Percentiles rank a stretch among this genome's conserved stretches.
phyloP scores from a whole-genome alignment of 2,329 filamentous ascomycete species.

The Monilinia fructicola region DNA sequence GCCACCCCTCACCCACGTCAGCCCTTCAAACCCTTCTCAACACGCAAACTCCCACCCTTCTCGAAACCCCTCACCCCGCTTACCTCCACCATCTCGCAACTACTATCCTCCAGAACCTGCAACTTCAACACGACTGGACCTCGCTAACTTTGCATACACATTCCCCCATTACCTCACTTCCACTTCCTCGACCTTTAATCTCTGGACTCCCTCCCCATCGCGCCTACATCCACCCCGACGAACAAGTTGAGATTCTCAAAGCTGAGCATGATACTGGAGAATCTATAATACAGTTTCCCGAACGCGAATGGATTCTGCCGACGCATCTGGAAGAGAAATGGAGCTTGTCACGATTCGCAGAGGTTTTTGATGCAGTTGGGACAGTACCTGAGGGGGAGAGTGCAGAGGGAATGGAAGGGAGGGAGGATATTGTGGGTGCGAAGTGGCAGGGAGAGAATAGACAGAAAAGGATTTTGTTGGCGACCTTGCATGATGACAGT shows the following conservation, averaged over 20 bases:
- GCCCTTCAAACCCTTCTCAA: conserved; percentile 35
- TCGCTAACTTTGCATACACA: conserved; percentile 55
- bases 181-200: conserved; percentile 62
- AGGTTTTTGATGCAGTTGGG: conserved; percentile 65
- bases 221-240: conserved; percentile 78
- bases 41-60: conserved; percentile 29
- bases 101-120: conserved; percentile 68
- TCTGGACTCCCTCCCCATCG: conserved; percentile 71
- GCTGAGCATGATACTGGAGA: conserved; percentile 52
- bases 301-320: conserved; percentile 75
- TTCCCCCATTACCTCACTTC: conserved; percentile 43
- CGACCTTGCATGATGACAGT: conserved; percentile 75
- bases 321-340: conserved; percentile 72
- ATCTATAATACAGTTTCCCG: conserved; percentile 51
- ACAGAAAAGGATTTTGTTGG: conserved; percentile 70
- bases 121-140: conserved; percentile 75
- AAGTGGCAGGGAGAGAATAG: conserved; percentile 49
- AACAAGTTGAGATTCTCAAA: conserved; percentile 72
- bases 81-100: conserved; percentile 52
- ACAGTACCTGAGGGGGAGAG: conserved; percentile 44
- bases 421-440: conserved; percentile 40
- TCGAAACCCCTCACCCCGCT: conserved; percentile 32
- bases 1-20: conserved; percentile 27
- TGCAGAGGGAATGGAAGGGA: conserved; percentile 28
- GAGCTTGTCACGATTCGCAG: conserved; percentile 64